phyloP scores from a whole-genome alignment of 257 asterid species.

The Solanum gracilifrons region DNA sequence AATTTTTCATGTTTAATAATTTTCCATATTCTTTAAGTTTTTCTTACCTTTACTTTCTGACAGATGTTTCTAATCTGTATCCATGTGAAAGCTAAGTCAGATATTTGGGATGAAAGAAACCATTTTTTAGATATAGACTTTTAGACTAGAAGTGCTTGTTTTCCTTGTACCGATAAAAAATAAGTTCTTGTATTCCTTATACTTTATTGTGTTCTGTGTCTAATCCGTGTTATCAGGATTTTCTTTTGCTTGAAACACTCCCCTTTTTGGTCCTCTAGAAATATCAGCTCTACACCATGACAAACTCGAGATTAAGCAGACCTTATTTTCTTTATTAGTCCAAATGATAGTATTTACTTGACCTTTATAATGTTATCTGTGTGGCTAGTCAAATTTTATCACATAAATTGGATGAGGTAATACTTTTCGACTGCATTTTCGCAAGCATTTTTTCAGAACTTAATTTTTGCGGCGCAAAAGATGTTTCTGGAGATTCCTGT shows the following conservation, averaged over 20 bases:
- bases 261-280: background rate
- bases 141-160: background rate
- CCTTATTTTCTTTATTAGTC: background rate
- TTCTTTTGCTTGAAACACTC: background rate
- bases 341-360: background rate
- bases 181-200: background rate
- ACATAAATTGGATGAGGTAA: background rate
- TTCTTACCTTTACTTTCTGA: background rate
- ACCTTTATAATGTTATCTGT: background rate
- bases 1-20: background rate
- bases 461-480: background rate
- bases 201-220: background rate
- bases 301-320: background rate
- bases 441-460: background rate
- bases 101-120: background rate
- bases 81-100: background rate
- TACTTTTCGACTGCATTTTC: background rate
- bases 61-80: background rate
- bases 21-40: background rate
- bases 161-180: background rate
- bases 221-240: background rate
- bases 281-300: background rate
- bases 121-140: background rate
- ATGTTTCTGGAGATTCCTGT: background rate
- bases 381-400: background rate